Base-by-base conservation (phyloP, 139 green algal genomes). In the Micromonas pusilla region DNA sequence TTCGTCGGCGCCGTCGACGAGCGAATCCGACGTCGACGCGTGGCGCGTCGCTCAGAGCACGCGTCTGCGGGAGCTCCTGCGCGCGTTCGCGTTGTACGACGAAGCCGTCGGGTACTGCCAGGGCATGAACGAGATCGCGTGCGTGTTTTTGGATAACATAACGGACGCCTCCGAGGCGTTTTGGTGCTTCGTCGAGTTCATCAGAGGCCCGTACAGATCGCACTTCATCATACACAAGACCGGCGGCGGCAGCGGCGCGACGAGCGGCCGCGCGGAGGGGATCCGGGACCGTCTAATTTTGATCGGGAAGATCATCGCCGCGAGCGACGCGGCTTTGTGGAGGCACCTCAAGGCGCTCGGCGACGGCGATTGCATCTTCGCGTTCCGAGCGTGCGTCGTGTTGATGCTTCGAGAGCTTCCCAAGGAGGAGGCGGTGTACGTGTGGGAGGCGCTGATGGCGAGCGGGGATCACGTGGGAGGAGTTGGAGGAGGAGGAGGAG, bases 61-160 rank as follows among this genome's bases (percentile, higher is more conserved):
- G 36, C 36, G 68, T 6, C 38, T 60, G 25, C 26, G 4, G 21
- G 30, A 39, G 36, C 21, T 96, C 30, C 80, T 96, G 66, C 80
- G 81, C 1, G 88, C 89, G 25, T 96, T 90, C 81, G 77, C 87
- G 21, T 76, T 87, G 9, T 84, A 88, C 77, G 91, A 92, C 77
- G 79, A 85, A 0, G n/a, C 70, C 25, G 86, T 94, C 26, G 90
- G 90, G 16, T 95, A 95, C 83, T 93, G 87, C 79, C 91, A 95
- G 83, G 89, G 91, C 54, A 88, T 95, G 79, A 94, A 94, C 80
- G 93, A 93, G 67, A 72, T 94, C 25, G 90, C 84, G 0, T 90
- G 87, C 3, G 75, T 66, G 28, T 85, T 96, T 83, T 72, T 91
- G 70, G 78, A 93, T 62, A 87, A 91, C 78, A 87, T 93, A 81